phyloP scores from a whole-genome alignment of 371 early-diverging fungal species.

The Nematocida major region DNA sequence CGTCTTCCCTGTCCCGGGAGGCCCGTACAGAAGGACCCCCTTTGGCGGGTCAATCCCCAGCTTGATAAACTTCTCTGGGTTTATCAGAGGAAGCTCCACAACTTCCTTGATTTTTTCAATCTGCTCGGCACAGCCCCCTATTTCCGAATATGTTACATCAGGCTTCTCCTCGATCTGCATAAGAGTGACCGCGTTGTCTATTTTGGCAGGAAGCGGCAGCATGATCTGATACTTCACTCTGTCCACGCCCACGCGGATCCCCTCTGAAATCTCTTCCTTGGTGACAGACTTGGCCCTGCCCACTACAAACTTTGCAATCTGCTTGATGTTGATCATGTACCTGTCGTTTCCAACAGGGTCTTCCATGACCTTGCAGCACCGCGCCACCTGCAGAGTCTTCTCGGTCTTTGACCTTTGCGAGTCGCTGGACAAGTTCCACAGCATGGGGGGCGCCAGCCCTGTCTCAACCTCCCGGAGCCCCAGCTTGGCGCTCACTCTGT shows the following conservation, averaged over 20 bases:
- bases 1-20: conserved; percentile 99
- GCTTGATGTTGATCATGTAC: conserved; percentile 94
- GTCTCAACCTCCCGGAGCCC: conserved; percentile 94
- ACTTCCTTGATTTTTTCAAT: conserved; percentile 98
- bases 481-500: conserved; percentile 61
- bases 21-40: conserved; percentile 93
- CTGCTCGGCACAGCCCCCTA: conserved; percentile 98
- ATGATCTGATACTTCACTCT: conserved; percentile 96
- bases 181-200: conserved; percentile 97
- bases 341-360: conserved; percentile 70
- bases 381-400: conserved; percentile 80
- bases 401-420: conserved; percentile 87
- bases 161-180: conserved; percentile 99
- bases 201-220: conserved; percentile 95
- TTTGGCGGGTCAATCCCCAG: conserved; percentile 90
- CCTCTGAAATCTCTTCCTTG: conserved; percentile 94
- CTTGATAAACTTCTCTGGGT: conserved; percentile 81
- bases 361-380: conserved; percentile 66
- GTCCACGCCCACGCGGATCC: conserved; percentile 98
- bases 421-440: conserved; percentile 97
- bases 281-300: conserved; percentile 86
- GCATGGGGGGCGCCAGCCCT: conserved; percentile 91
- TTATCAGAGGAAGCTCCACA: conserved; percentile 86
- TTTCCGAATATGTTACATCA: conserved; percentile 95
- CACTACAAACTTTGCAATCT: conserved; percentile 98